A percentile compares a stretch with the other conserved stretches of the same genome.
Conservation (phyloP, 2,329 filamentous ascomycete species). For the Aspergillus brunneoviolaceus region DNA sequence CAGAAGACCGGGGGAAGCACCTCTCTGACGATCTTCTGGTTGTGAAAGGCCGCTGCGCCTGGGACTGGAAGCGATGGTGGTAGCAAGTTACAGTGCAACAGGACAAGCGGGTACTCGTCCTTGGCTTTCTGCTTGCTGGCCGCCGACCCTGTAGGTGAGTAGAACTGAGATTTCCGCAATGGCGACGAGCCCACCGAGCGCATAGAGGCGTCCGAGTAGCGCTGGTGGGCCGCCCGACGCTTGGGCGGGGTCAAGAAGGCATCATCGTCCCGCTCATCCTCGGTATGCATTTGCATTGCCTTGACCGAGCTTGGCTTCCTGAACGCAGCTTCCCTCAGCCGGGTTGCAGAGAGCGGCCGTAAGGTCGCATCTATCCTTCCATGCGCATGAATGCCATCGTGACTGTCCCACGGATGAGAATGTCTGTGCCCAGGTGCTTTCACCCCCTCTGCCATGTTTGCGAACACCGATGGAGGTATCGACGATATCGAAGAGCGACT, state of each 20-base stretch:
- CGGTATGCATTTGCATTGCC: constrained; percentile 46
- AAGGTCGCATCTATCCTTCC: constrained; percentile 21
- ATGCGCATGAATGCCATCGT: constrained; percentile 6
- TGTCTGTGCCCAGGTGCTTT: constrained; percentile 24
- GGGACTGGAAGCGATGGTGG: constrained; percentile 54
- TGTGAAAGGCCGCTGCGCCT: constrained; percentile 30
- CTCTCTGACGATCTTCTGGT: constrained; percentile 48
- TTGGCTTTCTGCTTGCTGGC: constrained; percentile 34
- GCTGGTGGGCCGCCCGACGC: constrained; percentile 27
- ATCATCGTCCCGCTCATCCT: constrained; percentile 43
- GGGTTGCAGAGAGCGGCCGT: constrained; percentile 27
- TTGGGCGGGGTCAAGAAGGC: constrained; percentile 39
- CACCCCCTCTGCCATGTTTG: constrained; percentile 31
- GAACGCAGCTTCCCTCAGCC: constrained; percentile 40
- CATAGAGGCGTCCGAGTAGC: constrained; percentile 31
- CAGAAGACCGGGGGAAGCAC: constrained; percentile 49
- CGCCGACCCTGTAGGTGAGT: constrained; percentile 30
- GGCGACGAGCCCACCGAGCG: constrained; percentile 35
- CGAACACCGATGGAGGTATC: constrained; percentile 39
- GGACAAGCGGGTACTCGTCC: constrained; percentile 57
- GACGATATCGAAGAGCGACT: constrained; percentile 46
- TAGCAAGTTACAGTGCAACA: constrained; percentile 61
- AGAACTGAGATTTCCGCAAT: constrained; percentile 35
- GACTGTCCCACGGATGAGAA: constrained; percentile 20
- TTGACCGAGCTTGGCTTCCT: constrained; percentile 47